Evolutionary conservation across 345 rosid species (phyloP), one percentile per base, ranked within the genome.

Genomic region (Eucalyptus viminalis): DNA sequence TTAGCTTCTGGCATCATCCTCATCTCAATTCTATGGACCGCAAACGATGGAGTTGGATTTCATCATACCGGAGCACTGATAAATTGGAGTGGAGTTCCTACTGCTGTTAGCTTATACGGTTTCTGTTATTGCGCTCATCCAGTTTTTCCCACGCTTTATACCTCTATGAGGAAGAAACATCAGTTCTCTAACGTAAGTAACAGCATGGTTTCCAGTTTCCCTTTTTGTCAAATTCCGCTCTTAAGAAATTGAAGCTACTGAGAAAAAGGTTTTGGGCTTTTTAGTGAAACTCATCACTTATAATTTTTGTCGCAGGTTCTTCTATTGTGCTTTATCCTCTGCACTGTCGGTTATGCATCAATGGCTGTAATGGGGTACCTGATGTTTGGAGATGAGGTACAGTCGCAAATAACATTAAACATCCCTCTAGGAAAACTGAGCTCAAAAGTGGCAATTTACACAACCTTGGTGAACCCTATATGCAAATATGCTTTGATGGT

Each of bases 111-210:
- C 90, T 94, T 97, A 89, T 97, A 95, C 47, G 94, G 95, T n/a
- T 97, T 97, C 92, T 97, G 99, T 89, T 97, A 94, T 29, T 96
- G 99, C 43, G 99, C 98, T 4, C 99, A 97, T 90, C 99, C 99
- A 0, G 97, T 97, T 65, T 97, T 96, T 87, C 99, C 99, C 11
- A 95, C 97, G 17, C 92, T 97, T 7, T 97, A 97, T 92, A 94
- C 91, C 89, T 96, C 98, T 43, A 96, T 96, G 97, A 94, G 92
- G 89, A 96, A 94, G 89, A 97, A 94, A 89, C 96, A 90, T 25
- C 99, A 96, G 76, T 97, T 96, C 94, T 93, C 98, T 31, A 91
- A 92, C 72, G 99, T 97, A 93, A 96, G 98, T 89, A 86, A 25
- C 37, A n/a, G 45, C 34, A 65, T 45, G 80, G 51, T 88, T 12